Evolutionary conservation across 345 rosid genomes (phyloP).

Genomic region (Euclidium syriacum): DNA sequence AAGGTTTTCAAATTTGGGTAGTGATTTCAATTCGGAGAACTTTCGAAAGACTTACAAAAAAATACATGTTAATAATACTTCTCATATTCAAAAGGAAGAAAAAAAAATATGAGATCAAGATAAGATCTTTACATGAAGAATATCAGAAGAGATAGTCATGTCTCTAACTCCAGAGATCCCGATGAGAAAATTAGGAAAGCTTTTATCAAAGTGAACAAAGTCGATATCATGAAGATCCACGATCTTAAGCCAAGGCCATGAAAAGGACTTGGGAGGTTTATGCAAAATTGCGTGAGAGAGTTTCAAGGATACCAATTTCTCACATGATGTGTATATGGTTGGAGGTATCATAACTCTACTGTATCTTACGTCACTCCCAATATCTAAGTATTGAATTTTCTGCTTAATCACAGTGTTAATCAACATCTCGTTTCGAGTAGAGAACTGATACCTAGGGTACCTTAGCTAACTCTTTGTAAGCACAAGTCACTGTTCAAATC

Average conservation of each 20-base stretch:
- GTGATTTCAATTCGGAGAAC: not conserved
- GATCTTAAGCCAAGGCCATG: constrained; percentile 8
- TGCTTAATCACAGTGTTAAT: not conserved
- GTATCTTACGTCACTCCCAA: not conserved
- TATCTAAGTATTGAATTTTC: not conserved
- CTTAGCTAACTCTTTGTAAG: constrained; percentile 2
- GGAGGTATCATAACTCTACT: constrained; percentile 1
- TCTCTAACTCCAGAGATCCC: constrained; percentile 1
- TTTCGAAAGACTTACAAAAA: not conserved
- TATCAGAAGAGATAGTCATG: not conserved
- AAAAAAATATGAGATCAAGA: not conserved
- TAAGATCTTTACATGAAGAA: not conserved
- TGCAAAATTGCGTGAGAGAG: not conserved
- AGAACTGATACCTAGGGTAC: not conserved
- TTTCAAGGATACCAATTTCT: constrained; percentile 15
- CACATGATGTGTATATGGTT: constrained; percentile 17
- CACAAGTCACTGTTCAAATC: not conserved
- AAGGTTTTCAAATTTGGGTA: not conserved
- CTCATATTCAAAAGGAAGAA: not conserved
- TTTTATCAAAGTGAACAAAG: not conserved
- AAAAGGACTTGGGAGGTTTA: not conserved
- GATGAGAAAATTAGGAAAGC: not conserved
- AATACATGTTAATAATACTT: not conserved
- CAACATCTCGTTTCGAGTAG: not conserved
- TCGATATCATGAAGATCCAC: not conserved